phyloP scores from a whole-genome alignment of 163 green algal genomes.

The Dunaliella salina region DNA sequence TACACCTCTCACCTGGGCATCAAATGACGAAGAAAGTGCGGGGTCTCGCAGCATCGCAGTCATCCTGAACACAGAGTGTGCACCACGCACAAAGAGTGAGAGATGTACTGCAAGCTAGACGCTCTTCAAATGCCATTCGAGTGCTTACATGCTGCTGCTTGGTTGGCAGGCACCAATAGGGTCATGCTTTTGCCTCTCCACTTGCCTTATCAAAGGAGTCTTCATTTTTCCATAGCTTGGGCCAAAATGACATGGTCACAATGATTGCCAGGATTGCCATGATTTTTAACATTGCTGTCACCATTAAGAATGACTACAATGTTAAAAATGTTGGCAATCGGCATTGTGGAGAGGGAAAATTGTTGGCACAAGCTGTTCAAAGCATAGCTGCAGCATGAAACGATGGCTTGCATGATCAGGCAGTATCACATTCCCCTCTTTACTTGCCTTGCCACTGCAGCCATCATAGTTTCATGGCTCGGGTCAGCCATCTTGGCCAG shows the following conservation, averaged over 20 bases:
- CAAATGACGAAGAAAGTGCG: constrained; percentile 25
- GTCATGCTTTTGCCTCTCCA: neutral
- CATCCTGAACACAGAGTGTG: constrained; percentile 14
- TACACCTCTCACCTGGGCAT: constrained; percentile 35
- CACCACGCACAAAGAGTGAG: neutral
- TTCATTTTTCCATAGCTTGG: constrained; percentile 38
- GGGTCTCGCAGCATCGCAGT: constrained; percentile 27
- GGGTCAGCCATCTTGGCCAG: constrained; percentile 51
- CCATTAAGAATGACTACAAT: no score
- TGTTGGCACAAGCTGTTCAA: constrained; percentile 10
- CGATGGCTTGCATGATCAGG: no score
- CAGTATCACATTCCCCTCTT: no score
- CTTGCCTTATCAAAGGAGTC: neutral
- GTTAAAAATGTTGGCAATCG: neutral
- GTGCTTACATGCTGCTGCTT: neutral
- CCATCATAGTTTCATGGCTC: constrained; percentile 35
- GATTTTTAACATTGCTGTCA: no score
- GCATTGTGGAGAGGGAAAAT: neutral
- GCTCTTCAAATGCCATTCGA: neutral
- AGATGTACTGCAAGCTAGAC: neutral
- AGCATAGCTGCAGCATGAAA: no score
- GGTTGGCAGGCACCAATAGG: neutral
- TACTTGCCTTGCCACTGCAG: constrained; percentile 39
- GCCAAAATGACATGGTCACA: no score
- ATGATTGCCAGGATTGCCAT: no score